Conservation (phyloP, 768 basidiomycete species). For the Panaeolus papilionaceus region DNA sequence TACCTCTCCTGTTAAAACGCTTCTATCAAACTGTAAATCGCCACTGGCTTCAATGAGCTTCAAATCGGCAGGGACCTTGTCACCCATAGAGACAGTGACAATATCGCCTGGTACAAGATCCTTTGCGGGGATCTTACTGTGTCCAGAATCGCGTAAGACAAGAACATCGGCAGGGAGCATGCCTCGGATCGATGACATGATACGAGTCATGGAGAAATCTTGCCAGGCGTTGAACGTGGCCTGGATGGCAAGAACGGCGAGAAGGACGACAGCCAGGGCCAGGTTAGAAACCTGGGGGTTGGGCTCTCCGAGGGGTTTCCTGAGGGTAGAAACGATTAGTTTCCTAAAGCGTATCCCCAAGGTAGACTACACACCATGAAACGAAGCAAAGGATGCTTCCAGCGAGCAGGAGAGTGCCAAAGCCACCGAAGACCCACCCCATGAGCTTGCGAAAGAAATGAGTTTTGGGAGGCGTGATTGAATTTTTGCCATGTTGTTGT, state of each 20-base stretch:
- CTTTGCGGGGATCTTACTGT: slow-evolving; percentile 56
- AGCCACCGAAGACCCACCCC: slow-evolving; percentile 60
- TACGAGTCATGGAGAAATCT: slow-evolving; percentile 61
- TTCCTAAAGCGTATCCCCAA: not conserved
- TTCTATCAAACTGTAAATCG: slow-evolving; percentile 67
- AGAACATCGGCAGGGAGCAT: slow-evolving; percentile 71
- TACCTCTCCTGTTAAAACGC: slow-evolving; percentile 65
- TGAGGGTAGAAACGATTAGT: slow-evolving; percentile 30
- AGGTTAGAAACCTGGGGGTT: slow-evolving; percentile 60
- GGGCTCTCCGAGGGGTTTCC: slow-evolving; percentile 66
- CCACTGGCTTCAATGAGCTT: slow-evolving; percentile 64
- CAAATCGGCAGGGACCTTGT: slow-evolving; percentile 75
- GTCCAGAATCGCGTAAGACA: slow-evolving; percentile 58
- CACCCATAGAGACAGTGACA: slow-evolving; percentile 65
- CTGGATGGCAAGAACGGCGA: slow-evolving; percentile 45
- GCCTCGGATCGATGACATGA: slow-evolving; percentile 69
- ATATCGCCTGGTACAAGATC: slow-evolving; percentile 74
- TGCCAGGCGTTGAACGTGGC: slow-evolving; percentile 55
- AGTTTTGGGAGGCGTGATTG: slow-evolving; percentile 52
- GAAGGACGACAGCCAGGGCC: slow-evolving; percentile 63
- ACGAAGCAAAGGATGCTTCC: slow-evolving; percentile 63
- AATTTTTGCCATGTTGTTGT: slow-evolving; percentile 53
- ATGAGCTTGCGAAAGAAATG: slow-evolving; percentile 51
- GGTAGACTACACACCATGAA: slow-evolving; percentile 42
- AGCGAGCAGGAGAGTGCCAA: slow-evolving; percentile 48